Conservation (phyloP, 2,329 filamentous ascomycete species). For the Pseudogymnoascus sp. region DNA sequence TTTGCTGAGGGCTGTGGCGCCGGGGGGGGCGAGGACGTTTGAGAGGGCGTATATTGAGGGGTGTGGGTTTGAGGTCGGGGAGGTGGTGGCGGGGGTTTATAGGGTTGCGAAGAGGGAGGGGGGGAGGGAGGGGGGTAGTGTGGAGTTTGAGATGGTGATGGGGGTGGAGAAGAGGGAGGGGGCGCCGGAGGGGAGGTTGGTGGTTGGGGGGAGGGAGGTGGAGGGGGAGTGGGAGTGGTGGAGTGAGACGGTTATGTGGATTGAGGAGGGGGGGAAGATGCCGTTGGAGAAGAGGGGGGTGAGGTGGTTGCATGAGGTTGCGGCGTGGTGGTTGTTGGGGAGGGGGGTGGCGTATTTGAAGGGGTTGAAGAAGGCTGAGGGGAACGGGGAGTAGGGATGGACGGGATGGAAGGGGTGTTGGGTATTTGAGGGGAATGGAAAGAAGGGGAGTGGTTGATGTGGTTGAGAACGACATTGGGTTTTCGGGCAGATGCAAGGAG, state of each 20-base stretch:
- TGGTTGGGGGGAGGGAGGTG: neutral
- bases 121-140: no score
- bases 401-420: neutral
- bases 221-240: neutral
- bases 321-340: constrained; percentile 11
- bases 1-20: no score
- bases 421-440: neutral
- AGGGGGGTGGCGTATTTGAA: constrained; percentile 2
- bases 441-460: neutral
- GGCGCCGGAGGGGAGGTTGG: neutral
- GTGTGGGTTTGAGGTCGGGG: no score
- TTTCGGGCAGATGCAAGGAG: neutral
- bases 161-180: neutral
- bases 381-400: neutral
- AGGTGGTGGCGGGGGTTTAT: no score
- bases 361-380: constrained; percentile 5
- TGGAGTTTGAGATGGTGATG: constrained; percentile 9
- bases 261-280: constrained; percentile 7
- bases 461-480: neutral
- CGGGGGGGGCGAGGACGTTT: no score
- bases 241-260: constrained; percentile 12
- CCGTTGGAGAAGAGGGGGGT: constrained; percentile 3
- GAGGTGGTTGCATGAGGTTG: constrained; percentile 6
- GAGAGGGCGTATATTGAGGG: no score
- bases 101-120: no score